Evolutionary conservation across 176 grass and related monocot genomes (phyloP), one percentile per base, ranked within the genome.

Genomic region (Calamus simplicifolius): DNA sequence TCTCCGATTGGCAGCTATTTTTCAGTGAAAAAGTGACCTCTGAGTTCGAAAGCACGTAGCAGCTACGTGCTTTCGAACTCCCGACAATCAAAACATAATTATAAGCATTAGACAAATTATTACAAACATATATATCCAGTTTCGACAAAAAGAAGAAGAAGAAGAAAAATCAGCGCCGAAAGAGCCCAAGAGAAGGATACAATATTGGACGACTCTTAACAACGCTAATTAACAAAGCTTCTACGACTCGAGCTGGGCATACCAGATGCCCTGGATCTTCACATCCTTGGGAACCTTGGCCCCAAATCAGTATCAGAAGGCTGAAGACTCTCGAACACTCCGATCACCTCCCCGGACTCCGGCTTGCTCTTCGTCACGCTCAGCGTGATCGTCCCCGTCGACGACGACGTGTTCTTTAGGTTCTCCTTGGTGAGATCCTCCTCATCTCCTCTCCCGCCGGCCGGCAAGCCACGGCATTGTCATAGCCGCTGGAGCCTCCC

Each of bases 261-360:
- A 94, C 89, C 89, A 94, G 70, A 94, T 10, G 8, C 89, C 89
- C 74, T 80, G 84, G 84, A 94, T 94, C 81, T 94, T 94, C 0
- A 94, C 89, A 19, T 94, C 84, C 84, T 94, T 94, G 15, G 89
- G 89, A 50, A 25, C 63, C 77, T 94, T 94, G 1, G 89, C 89
- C 2, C 89, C 1, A 94, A 74, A 76, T 94, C 89, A 1, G 81
- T 94, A 75, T 94, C 89, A 0, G 81, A 94, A 18, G 89, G 84
- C 81, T 94, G 89, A 53, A 94, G 19, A 64, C 89, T 94, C 89
- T 94, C 84, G 23, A 94, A 94, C 67, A 85, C 81, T 6, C 81
- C 78, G 52, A 94, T 94, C 18, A 85, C 75, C 77, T 94, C 84
- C 6, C 89, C 75, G n/a, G 81, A 77, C 6, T 82, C 81, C 2